These are phyloP conservation scores for Nakazawaea ishiwadae DNA, from an alignment of 805 yeast species.

Conservation along the genomic window DNA sequence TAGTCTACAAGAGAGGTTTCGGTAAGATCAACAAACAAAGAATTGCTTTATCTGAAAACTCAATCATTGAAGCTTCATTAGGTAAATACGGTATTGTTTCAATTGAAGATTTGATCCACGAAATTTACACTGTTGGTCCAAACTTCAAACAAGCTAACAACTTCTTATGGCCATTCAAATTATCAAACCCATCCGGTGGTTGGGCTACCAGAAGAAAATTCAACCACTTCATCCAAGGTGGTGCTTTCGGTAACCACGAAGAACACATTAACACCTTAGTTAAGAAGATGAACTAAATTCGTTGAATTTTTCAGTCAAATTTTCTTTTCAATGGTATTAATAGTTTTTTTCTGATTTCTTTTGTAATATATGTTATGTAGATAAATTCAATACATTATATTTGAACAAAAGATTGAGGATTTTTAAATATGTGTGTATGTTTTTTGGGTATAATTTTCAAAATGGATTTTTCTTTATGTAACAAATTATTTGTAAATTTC, in stretches of 20 bases:
- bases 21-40: conserved; percentile 97
- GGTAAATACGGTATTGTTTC: conserved; percentile 93
- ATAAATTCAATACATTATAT: not conserved
- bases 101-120: conserved; percentile 93
- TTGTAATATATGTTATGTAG: not conserved
- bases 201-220: conserved; percentile 96
- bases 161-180: conserved; percentile 98
- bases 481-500: no score
- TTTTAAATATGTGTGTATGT: not conserved
- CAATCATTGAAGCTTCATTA: conserved; percentile 80
- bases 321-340: not conserved
- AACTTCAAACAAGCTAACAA: conserved; percentile 98
- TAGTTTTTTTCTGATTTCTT: not conserved
- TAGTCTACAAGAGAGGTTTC: conserved; percentile 96
- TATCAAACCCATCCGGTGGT: conserved; percentile 96
- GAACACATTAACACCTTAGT: conserved; percentile 91
- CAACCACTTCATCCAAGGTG: conserved; percentile 97
- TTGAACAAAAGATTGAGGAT: not conserved
- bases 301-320: not conserved
- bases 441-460: not conserved
- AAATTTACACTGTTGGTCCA: conserved; percentile 94
- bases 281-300: conserved; percentile 82
- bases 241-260: conserved; percentile 98
- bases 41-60: conserved; percentile 82
- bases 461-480: no score